Evolutionary conservation across 1,284 basidiomycete genomes (phyloP).

Genomic region (Ceratobasidium sp.): DNA sequence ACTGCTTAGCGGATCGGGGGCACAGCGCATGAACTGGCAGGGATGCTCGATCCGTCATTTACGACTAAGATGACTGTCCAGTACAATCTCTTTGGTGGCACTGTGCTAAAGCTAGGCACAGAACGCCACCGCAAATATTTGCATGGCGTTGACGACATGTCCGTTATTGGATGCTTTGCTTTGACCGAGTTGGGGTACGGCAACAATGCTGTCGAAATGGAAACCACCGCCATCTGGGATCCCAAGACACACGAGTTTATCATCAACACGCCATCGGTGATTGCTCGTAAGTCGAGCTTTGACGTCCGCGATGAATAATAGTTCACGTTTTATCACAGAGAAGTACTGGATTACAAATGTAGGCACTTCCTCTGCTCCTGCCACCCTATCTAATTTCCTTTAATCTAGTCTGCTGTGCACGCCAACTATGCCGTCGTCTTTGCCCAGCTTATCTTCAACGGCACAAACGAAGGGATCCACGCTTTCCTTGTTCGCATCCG

Average conservation of each 20-base stretch:
- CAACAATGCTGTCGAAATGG: constrained; percentile 39
- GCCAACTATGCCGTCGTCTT: constrained; percentile 40
- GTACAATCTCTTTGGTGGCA: constrained; percentile 39
- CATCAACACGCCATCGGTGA: constrained; percentile 35
- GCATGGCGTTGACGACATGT: constrained; percentile 36
- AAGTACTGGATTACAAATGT: constrained; percentile 39
- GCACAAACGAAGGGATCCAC: constrained; percentile 39
- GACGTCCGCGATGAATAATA: not conserved
- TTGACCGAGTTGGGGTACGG: constrained; percentile 38
- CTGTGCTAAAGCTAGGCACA: constrained; percentile 39
- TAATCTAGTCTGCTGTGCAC: constrained; percentile 37
- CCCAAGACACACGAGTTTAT: constrained; percentile 35
- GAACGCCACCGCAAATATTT: constrained; percentile 30
- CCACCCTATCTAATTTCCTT: not conserved
- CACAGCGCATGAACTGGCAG: constrained; percentile 26
- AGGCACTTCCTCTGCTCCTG: not conserved
- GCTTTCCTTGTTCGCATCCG: constrained; percentile 39
- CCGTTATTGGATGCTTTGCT: constrained; percentile 39
- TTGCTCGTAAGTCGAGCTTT: constrained; percentile 23
- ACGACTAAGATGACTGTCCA: constrained; percentile 40
- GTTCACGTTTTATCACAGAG: not conserved
- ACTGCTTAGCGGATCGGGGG: not conserved
- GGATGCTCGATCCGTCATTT: constrained; percentile 37
- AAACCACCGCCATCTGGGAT: constrained; percentile 39
- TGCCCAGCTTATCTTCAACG: constrained; percentile 38